phyloP scores from a whole-genome alignment of 495 filamentous ascomycete species.

The Aspergillus cavernicola region DNA sequence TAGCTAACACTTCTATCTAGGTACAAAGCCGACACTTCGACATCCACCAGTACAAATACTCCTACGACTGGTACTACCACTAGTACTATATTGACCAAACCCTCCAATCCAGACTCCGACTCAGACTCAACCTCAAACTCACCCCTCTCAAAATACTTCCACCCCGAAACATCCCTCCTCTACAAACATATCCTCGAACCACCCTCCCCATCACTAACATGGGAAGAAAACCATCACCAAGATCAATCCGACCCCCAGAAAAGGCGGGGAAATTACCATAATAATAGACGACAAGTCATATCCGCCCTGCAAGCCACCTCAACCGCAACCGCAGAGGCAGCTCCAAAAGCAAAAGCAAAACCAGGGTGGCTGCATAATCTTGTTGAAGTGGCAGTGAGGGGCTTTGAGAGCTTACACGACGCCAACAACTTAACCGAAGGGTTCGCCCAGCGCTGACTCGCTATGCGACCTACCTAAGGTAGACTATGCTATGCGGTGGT shows the following conservation, averaged over 20 bases:
- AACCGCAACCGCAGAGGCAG: not conserved
- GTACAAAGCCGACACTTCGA: too few species aligned
- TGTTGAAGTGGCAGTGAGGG: slow-evolving; percentile 1
- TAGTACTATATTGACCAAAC: too few species aligned
- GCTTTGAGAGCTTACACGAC: not conserved
- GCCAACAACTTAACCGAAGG: not conserved
- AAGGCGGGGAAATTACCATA: too few species aligned
- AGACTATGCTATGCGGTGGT: too few species aligned
- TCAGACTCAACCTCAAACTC: too few species aligned
- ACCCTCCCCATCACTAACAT: not conserved
- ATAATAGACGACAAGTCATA: not conserved
- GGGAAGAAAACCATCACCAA: too few species aligned
- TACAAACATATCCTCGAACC: slow-evolving; percentile 6
- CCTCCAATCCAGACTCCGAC: not conserved
- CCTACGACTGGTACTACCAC: too few species aligned
- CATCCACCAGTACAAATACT: too few species aligned
- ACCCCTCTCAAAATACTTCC: slow-evolving; percentile 17
- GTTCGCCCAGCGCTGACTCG: not conserved
- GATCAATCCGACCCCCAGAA: too few species aligned
- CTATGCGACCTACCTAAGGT: too few species aligned
- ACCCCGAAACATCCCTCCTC: slow-evolving; percentile 11
- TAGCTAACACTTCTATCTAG: too few species aligned
- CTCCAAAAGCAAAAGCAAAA: too few species aligned
- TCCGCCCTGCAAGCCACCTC: not conserved
- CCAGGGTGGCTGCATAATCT: not conserved